Evolutionary conservation across 345 rosid genomes (phyloP), one percentile per base, ranked within the genome.

Genomic region (Heritiera littoralis): DNA sequence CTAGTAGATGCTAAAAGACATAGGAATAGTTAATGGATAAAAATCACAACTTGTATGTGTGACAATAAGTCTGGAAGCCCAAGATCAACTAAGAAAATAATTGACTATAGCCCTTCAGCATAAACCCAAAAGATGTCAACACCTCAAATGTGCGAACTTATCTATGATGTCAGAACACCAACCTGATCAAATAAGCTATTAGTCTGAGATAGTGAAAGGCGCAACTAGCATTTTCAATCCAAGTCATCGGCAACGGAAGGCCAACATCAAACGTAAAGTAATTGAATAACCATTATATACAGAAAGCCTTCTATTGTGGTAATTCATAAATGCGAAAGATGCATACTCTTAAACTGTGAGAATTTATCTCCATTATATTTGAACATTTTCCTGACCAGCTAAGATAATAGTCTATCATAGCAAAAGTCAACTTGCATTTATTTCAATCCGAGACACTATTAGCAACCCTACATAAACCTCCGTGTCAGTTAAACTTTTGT

Each of bases 381-480:
- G 40, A 70, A 48, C n/a, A 70, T 54, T 70, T 48, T 28, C 38
- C 43, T 13, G 0, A 64, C 9, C 41, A 32, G 14, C 13, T 48
- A 48, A 48, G 52, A 12, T 48, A 48, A 13, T 46, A 69, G 56
- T 30, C 2, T 45, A 32, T 1, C 23, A 7, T 66, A 46, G 35
- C 9, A 13, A 48, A 48, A 70, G 58, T n/a, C 56, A 70, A 70
- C 41, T 48, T 6, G 74, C 56, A 46, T 45, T 67, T 67, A 67
- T 67, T 18, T 67, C n/a, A 43, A 2, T 43, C 72, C 7, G 45
- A 23, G 30, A 48, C 13, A 43, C 17, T n/a, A 45, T 20, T 20
- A 68, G 51, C 13, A n/a, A 68, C 15, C 72, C 15, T 30, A 5
- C n/a, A 10, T 20, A 20, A 35, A 43, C 28, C 18, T 64, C 28